These are phyloP conservation scores for Sporobolus alterniflorus DNA, from an alignment of 202 grass and related monocot genomes.

Conservation along the genomic window DNA sequence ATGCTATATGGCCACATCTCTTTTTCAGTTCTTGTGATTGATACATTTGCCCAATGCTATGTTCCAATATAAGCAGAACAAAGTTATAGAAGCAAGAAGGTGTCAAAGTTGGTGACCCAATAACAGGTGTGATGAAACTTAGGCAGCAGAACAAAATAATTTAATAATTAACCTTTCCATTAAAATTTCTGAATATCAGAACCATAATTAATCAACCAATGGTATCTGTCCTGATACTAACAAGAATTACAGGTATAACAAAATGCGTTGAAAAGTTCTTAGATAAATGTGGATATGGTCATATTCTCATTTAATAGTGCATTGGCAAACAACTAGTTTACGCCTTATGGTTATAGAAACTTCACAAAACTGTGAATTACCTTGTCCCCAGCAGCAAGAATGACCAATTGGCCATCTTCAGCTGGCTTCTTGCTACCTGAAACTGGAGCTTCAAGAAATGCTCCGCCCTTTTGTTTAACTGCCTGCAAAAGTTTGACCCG, in stretches of 20 bases:
- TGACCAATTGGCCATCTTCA: conserved; percentile 98
- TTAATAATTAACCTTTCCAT: not conserved
- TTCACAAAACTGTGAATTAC: conserved; percentile 42
- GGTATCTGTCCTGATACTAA: not conserved
- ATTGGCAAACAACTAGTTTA: not conserved
- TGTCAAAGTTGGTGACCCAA: not conserved
- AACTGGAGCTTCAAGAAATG: conserved; percentile 94
- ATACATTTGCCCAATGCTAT: not conserved
- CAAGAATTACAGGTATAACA: not conserved
- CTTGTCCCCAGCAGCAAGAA: conserved; percentile 97
- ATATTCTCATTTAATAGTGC: not conserved
- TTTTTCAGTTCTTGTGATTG: not conserved
- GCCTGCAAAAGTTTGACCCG: conserved; percentile 50
- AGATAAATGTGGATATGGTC: not conserved
- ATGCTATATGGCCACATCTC: conserved; percentile 24
- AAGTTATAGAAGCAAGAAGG: not conserved
- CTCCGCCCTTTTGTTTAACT: conserved; percentile 75
- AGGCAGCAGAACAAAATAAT: not conserved
- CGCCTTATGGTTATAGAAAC: not conserved
- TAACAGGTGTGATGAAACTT: not conserved
- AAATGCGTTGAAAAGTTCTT: not conserved
- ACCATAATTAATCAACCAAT: not conserved
- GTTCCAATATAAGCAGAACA: not conserved
- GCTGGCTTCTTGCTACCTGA: conserved; percentile 99
- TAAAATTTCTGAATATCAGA: conserved; percentile 8